Base-by-base conservation (phyloP, 2,329 filamentous ascomycete genomes). In the Blumeria graminis region DNA sequence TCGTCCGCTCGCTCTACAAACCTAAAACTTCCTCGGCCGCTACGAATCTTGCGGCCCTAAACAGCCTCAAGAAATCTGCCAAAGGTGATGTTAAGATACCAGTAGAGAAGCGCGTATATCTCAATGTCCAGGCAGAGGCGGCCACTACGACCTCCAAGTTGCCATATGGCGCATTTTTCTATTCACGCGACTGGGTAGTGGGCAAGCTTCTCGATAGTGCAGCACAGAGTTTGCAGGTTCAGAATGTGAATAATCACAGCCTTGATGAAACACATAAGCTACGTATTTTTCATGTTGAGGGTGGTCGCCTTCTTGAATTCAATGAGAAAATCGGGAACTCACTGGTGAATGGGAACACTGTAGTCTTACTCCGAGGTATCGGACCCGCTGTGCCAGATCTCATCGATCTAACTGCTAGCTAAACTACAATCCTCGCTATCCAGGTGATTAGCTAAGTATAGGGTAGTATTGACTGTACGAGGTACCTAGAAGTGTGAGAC, bases 221-320 rank as follows among this genome's bases (percentile, higher is more conserved):
- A 14, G 86, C 87, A 0, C 81, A 77, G 68, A 76, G 77, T 57
- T 67, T 94, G 58, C 85, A 90, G 69, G 80, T 93, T 8, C 76
- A 84, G 64, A 94, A 94, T 62, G 69, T 90, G 60, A 94, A 94
- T 65, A 93, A 93, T 63, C 75, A 83, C 62, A 81, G 79, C 0
- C 77, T 76, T 2, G 76, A 82, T 11, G 86, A 93, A 70, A 81
- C 84, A 66, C 82, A 88, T 58, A 84, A 84, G 68, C 68, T 98
- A 61, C 72, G 92, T 8, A 80, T 98, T 0, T 98, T 94, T 65
- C 89, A 96, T 67, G 86, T 98, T 0, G 89, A 98, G 66, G 86
- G 84, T 0, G 92, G 92, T 0, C 73, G 87, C 57, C 68, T 98
- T 60, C 69, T 98, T 60, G 89, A 92, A 58, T 98, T 93, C 64